Conservation (phyloP, 805 yeast genomes). For the Jamesozyma rosinii region DNA sequence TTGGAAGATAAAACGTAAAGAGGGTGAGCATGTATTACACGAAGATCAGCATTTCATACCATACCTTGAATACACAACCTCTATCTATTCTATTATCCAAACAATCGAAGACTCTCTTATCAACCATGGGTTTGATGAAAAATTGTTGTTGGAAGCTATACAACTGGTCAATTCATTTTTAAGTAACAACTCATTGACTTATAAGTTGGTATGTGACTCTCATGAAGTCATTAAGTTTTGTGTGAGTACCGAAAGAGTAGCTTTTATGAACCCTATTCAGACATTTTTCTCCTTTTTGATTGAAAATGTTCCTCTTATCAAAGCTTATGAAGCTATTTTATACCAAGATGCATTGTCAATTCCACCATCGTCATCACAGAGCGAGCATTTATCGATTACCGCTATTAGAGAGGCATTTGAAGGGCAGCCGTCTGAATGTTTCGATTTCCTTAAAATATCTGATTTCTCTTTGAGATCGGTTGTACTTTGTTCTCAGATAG, state of each 20-base stretch:
- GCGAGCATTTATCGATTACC: background rate
- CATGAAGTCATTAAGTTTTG: conserved; percentile 28
- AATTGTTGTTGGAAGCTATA: conserved; percentile 29
- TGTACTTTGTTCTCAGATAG: conserved; percentile 53
- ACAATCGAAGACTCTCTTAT: conserved; percentile 27
- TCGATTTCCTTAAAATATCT: conserved; percentile 39
- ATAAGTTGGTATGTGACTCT: conserved; percentile 19
- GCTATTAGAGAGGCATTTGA: background rate
- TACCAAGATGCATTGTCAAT: conserved; percentile 7
- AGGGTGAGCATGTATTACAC: conserved; percentile 59
- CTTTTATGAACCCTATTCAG: conserved; percentile 54
- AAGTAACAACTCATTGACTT: conserved; percentile 18
- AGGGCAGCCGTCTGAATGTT: conserved; percentile 1
- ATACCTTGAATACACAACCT: conserved; percentile 41
- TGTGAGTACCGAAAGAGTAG: conserved; percentile 42
- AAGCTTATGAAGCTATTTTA: conserved; percentile 16
- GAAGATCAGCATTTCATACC: conserved; percentile 44
- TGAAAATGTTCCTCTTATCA: conserved; percentile 22
- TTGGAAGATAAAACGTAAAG: conserved; percentile 46
- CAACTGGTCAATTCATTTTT: conserved; percentile 29
- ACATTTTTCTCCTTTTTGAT: conserved; percentile 40
- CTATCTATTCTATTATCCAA: conserved; percentile 36
- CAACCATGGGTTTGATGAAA: conserved; percentile 9
- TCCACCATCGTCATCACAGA: background rate
- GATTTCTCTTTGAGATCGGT: conserved; percentile 53